Percentiles rank a stretch among this genome's conserved stretches.
phyloP scores from a whole-genome alignment of 495 filamentous ascomycete species.

The Penicillium tannophilum region DNA sequence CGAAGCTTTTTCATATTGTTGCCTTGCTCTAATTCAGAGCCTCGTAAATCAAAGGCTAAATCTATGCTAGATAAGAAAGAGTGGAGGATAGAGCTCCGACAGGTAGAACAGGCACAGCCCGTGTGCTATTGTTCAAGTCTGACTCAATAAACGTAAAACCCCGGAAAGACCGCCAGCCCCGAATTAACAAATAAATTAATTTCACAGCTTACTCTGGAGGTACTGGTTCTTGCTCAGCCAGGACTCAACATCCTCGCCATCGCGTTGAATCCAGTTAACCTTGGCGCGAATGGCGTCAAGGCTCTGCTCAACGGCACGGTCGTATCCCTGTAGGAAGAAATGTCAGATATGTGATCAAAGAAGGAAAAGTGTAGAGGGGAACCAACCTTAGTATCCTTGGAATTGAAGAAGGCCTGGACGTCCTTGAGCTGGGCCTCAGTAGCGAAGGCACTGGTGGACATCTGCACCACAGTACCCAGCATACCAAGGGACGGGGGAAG shows the following conservation, averaged over 20 bases:
- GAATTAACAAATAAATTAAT: background rate
- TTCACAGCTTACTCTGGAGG: conserved; percentile 47
- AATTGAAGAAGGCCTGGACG: conserved; percentile 78
- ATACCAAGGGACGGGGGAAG: conserved; percentile 78
- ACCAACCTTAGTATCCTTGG: conserved; percentile 74
- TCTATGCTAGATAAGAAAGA: background rate
- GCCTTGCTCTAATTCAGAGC: background rate
- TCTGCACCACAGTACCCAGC: conserved; percentile 80
- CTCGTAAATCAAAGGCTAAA: background rate
- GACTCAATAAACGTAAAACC: conserved; percentile 1
- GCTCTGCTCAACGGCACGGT: conserved; percentile 63
- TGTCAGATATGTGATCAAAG: conserved; percentile 15
- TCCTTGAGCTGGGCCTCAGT: conserved; percentile 70
- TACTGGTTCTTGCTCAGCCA: conserved; percentile 64
- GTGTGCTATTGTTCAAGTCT: conserved; percentile 5
- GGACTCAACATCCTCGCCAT: conserved; percentile 58
- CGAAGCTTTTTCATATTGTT: background rate
- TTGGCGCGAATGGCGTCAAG: conserved; percentile 62
- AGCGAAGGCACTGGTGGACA: conserved; percentile 82
- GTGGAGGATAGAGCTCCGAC: conserved; percentile 1
- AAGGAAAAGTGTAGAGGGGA: background rate
- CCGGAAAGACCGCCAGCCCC: background rate
- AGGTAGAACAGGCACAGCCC: conserved; percentile 7
- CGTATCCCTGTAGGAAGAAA: conserved; percentile 47
- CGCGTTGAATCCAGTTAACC: conserved; percentile 62